Base-by-base conservation (phyloP, 225 moss, liverwort and hornwort genomes). In the Climacium dendroides region DNA sequence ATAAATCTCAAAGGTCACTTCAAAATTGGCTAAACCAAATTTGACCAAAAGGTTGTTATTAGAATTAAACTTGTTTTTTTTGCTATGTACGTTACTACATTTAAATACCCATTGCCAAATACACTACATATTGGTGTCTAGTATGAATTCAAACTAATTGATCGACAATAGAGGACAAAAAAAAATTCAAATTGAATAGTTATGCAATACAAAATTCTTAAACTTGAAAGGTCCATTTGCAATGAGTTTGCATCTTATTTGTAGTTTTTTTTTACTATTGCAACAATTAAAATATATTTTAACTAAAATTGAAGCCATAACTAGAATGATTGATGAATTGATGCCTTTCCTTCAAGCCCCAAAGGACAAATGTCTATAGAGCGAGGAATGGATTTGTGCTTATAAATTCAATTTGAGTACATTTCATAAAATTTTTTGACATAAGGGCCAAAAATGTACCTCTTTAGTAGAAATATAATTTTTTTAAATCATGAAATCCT, bases 31-130 rank as follows among this genome's bases (percentile, higher is more conserved):
- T 65, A 19, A 35, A 35, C 1, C 35, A 19, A 65, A 10, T 65
- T 1, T 0, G 0, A 11, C 11, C 3, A 19, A 12, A 20, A 66
- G 6, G 20, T 20, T 3, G 0, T n/a, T 1, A 20, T 3, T 66
- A 11, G 34, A n/a, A 66, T 66, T n/a, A 6, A 66, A 66, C 20
- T n/a, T 37, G 0, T 37, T 37, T 67, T n/a, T n/a, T 37, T 37
- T 4, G 5, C 2, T n/a, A 65, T n/a, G 11, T 19, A 19, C 11
- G n/a, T 19, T 13, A 37, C 5, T 67, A 67, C 22, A n/a, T 22
- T 22, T 22, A 67, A 67, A 67, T 66, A 13, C 1, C 12, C 6
- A 12, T 6, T n/a, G 11, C 2, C 0, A 3, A 32, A 35, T 19
- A 35, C 4, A 35, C 11, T 37, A 13, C 4, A 2, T 67, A 1